These are phyloP conservation scores for Lasiodiplodia sp. DNA, from an alignment of 2,329 filamentous ascomycete genomes.

Conservation along the genomic window DNA sequence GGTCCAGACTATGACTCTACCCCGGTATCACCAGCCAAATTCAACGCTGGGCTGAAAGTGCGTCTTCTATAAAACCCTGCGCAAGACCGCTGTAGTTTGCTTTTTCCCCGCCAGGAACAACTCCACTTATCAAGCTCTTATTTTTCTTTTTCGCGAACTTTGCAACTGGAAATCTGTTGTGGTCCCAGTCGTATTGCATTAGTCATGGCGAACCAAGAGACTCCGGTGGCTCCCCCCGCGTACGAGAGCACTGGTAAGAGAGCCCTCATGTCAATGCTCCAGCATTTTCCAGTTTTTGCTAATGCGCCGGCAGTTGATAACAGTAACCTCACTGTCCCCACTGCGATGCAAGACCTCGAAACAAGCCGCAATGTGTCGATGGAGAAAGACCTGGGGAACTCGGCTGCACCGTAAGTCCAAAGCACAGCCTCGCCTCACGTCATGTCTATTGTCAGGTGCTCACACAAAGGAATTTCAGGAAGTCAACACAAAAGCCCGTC, in stretches of 20 bases:
- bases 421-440: too few relatives aligned
- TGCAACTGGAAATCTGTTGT: not conserved
- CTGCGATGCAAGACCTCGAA: not conserved
- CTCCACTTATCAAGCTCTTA: not conserved
- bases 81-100: not conserved
- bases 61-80: not conserved
- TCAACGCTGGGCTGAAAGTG: not conserved
- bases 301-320: not conserved
- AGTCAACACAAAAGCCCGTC: not conserved
- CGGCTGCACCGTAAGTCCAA: not conserved
- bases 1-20: not conserved
- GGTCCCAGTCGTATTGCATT: not conserved
- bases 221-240: too few relatives aligned
- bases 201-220: not conserved
- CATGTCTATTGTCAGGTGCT: not conserved
- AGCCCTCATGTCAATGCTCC: not conserved
- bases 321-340: not conserved
- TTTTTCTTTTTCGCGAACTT: not conserved
- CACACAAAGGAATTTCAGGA: not conserved
- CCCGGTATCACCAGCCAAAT: not conserved
- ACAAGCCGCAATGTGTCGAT: not conserved
- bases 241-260: not conserved
- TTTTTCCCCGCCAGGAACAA: not conserved
- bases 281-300: not conserved
- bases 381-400: not conserved